Percentiles rank a stretch among this genome's conserved stretches.
Evolutionary conservation across 805 yeast species (phyloP).

Genomic region (Yamadazyma tumulicola): DNA sequence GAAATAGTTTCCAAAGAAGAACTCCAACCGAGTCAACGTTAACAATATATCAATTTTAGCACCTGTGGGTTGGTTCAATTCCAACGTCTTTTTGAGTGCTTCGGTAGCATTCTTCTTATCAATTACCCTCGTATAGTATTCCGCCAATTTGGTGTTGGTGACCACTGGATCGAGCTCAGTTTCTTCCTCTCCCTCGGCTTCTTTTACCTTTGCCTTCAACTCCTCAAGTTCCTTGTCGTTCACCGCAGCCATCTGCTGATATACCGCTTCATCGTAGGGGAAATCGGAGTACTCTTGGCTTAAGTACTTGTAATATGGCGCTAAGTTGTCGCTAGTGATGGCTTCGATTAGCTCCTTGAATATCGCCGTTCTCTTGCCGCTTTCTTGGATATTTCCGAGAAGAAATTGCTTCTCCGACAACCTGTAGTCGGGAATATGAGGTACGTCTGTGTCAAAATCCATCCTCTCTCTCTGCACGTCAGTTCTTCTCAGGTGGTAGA

Average conservation of each 20-base stretch:
- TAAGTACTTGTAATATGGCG: slow-evolving; percentile 77
- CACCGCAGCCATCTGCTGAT: slow-evolving; percentile 43
- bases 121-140: slow-evolving; percentile 81
- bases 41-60: slow-evolving; percentile 82
- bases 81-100: slow-evolving; percentile 69
- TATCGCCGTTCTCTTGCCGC: slow-evolving; percentile 39
- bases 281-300: slow-evolving; percentile 31
- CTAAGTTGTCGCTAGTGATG: slow-evolving; percentile 63
- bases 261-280: slow-evolving; percentile 59
- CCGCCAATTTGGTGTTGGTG: slow-evolving; percentile 78
- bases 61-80: slow-evolving; percentile 81
- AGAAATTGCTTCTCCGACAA: slow-evolving; percentile 79
- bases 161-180: slow-evolving; percentile 81
- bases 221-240: slow-evolving; percentile 56
- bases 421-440: slow-evolving; percentile 74
- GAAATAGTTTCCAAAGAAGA: slow-evolving; percentile 76
- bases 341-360: slow-evolving; percentile 45
- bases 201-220: slow-evolving; percentile 52
- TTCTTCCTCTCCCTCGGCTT: slow-evolving; percentile 66
- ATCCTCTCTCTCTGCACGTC: slow-evolving; percentile 11
- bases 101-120: slow-evolving; percentile 68
- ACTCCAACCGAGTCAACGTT: slow-evolving; percentile 83
- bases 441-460: slow-evolving; percentile 46
- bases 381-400: slow-evolving; percentile 36
- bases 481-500: slow-evolving; percentile 1